phyloP scores from a whole-genome alignment of 1,139 yeast genomes.

The Pichia sp. region DNA sequence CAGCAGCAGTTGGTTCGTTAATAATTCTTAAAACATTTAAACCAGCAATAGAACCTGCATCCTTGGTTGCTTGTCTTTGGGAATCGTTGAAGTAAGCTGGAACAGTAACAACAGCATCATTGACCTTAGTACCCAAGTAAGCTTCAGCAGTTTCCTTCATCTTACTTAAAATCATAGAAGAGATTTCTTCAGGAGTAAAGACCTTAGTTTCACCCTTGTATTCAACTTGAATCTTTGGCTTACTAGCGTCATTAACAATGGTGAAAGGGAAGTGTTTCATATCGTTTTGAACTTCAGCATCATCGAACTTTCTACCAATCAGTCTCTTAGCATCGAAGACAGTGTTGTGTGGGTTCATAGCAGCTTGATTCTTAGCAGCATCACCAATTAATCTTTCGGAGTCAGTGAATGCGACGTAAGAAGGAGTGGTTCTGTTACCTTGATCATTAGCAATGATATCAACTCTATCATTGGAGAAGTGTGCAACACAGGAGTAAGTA shows the following conservation, averaged over 20 bases:
- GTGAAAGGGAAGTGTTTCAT: conserved; percentile 95
- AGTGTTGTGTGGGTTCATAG: conserved; percentile 90
- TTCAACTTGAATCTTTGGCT: conserved; percentile 85
- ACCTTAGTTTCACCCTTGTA: conserved; percentile 87
- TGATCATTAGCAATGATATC: conserved; percentile 96
- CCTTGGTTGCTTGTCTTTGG: conserved; percentile 96
- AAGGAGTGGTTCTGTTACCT: conserved; percentile 98
- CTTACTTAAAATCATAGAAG: conserved; percentile 90
- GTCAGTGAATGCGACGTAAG: conserved; percentile 91
- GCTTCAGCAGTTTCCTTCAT: conserved; percentile 97
- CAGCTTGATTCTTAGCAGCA: conserved; percentile 98
- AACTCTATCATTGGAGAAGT: conserved; percentile 64
- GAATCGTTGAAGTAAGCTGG: conserved; percentile 96
- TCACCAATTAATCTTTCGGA: conserved; percentile 97
- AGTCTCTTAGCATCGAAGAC: conserved; percentile 96
- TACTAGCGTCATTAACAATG: conserved; percentile 71
- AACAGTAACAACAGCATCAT: conserved; percentile 88
- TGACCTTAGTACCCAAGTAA: conserved; percentile 82
- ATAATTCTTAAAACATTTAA: conserved; percentile 90
- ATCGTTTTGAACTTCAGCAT: conserved; percentile 85
- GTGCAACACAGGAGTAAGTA: conserved; percentile 95
- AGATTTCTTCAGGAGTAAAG: conserved; percentile 94
- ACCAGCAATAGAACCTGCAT: conserved; percentile 95
- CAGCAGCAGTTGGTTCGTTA: conserved; percentile 97
- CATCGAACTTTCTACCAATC: conserved; percentile 88